A percentile compares a stretch with the other conserved stretches of the same genome.
phyloP scores from a whole-genome alignment of 2,329 filamentous ascomycete species.

The Fusarium sp. region DNA sequence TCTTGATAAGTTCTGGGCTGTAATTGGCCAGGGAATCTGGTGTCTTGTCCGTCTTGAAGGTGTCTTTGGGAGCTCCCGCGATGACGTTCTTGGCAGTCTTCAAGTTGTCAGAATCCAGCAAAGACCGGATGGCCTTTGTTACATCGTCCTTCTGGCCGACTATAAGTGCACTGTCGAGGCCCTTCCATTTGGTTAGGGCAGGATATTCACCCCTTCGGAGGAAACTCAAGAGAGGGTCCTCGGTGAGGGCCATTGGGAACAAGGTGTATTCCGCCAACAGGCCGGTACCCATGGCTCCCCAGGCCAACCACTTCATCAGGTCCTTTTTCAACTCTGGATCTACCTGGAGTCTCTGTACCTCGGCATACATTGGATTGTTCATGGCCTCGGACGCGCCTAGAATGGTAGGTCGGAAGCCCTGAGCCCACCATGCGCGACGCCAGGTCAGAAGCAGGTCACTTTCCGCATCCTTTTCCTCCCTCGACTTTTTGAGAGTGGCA shows the following conservation, averaged over 20 bases:
- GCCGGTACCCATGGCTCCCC: slow-evolving; percentile 88
- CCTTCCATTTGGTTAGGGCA: slow-evolving; percentile 75
- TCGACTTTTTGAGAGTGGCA: slow-evolving; percentile 66
- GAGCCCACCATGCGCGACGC: slow-evolving; percentile 94
- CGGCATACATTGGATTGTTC: slow-evolving; percentile 79
- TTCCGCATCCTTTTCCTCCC: slow-evolving; percentile 73
- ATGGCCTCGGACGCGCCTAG: slow-evolving; percentile 80
- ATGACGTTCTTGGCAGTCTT: slow-evolving; percentile 69
- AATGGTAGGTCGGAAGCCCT: slow-evolving; percentile 87
- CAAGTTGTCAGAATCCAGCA: slow-evolving; percentile 61
- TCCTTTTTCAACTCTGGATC: slow-evolving; percentile 70
- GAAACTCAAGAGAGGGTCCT: slow-evolving; percentile 74
- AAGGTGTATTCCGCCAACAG: slow-evolving; percentile 80
- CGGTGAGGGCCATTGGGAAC: slow-evolving; percentile 80
- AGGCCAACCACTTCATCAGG: slow-evolving; percentile 86
- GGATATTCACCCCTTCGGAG: slow-evolving; percentile 80
- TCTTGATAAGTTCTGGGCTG: slow-evolving; percentile 65
- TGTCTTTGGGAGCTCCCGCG: slow-evolving; percentile 64
- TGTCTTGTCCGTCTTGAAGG: slow-evolving; percentile 70
- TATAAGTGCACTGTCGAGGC: slow-evolving; percentile 74
- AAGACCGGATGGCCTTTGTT: slow-evolving; percentile 66
- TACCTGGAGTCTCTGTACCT: slow-evolving; percentile 69
- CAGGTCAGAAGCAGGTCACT: slow-evolving; percentile 82
- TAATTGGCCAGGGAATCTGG: slow-evolving; percentile 81
- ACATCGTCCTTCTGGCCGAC: slow-evolving; percentile 72